Percentiles rank a stretch among this genome's conserved stretches.
phyloP scores from a whole-genome alignment of 2,329 filamentous ascomycete species.

The Hymenoscyphus occultus region DNA sequence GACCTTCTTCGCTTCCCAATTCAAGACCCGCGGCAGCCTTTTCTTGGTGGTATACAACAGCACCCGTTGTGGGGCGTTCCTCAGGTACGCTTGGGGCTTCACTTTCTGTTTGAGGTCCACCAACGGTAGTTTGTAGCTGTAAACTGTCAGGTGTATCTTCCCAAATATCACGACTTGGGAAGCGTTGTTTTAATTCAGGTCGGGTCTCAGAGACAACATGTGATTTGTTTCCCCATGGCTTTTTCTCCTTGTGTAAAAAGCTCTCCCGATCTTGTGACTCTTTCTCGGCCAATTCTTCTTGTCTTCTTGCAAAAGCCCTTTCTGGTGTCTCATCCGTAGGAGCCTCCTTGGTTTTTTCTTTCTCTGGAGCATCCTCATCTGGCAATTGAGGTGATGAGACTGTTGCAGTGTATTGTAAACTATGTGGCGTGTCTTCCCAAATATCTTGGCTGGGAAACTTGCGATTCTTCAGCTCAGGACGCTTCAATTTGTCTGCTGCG shows the following conservation, averaged over 20 bases:
- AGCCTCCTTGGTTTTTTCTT: conserved; percentile 5
- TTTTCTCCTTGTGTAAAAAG: conserved; percentile 52
- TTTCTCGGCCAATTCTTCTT: conserved; percentile 62
- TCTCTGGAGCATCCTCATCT: conserved; percentile 42
- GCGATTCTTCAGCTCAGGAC: conserved; percentile 52
- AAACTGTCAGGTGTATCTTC: conserved; percentile 87
- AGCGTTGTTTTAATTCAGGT: conserved; percentile 63
- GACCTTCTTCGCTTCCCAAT: conserved; percentile 26
- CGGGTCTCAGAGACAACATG: conserved; percentile 53
- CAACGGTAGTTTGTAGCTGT: conserved; percentile 73
- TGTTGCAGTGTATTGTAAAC: conserved; percentile 73
- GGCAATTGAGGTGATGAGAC: conserved; percentile 76
- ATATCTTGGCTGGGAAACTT: conserved; percentile 94
- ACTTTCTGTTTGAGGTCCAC: conserved; percentile 47
- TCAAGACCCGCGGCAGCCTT: conserved; percentile 26
- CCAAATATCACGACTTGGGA: conserved; percentile 92
- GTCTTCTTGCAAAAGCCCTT: conserved; percentile 63
- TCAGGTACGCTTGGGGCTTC: conserved; percentile 42
- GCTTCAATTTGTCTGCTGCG: conserved; percentile 55
- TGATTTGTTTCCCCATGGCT: conserved; percentile 48
- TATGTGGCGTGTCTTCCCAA: conserved; percentile 94
- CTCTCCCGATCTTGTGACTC: conserved; percentile 47
- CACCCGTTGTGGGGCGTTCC: conserved; percentile 35
- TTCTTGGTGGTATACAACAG: conserved; percentile 34
- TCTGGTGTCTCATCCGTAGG: conserved; percentile 49